Conservation (phyloP, 352 stramenopile species). For the Phytopythium ostracodes region DNA sequence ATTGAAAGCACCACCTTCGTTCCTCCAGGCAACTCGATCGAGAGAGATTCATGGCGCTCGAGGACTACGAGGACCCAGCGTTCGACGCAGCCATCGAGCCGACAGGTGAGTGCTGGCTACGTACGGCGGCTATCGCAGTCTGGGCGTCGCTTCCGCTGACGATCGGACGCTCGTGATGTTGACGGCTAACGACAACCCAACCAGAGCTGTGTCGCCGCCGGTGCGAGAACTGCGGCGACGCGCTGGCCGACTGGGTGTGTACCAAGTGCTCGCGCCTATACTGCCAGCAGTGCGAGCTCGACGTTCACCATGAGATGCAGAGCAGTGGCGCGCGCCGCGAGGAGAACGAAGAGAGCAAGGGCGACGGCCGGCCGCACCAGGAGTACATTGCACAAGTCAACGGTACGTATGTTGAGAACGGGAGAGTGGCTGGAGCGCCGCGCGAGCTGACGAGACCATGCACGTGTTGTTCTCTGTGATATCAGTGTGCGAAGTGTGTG, state of each 20-base stretch:
- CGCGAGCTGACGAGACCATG: not conserved
- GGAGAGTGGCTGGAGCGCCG: not conserved
- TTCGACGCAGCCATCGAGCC: constrained; percentile 32
- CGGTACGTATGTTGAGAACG: constrained; percentile 13
- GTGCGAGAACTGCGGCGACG: constrained; percentile 33
- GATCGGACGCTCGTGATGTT: no score
- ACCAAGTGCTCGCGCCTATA: constrained; percentile 37
- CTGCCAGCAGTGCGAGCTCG: constrained; percentile 40
- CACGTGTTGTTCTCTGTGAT: no score
- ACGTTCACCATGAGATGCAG: constrained; percentile 34
- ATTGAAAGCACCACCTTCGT: not conserved
- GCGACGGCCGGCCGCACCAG: constrained; percentile 41
- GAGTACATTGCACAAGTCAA: constrained; percentile 43
- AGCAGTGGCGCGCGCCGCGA: constrained; percentile 8
- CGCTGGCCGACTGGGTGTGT: constrained; percentile 42
- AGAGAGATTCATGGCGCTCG: constrained; percentile 14
- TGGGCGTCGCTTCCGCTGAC: no score
- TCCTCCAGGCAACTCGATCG: not conserved
- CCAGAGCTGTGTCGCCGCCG: constrained; percentile 42
- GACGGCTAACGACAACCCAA: no score
- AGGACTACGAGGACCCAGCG: constrained; percentile 30
- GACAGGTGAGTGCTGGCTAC: constrained; percentile 13
- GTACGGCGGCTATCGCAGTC: no score
- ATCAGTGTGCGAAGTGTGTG: constrained; percentile 62
- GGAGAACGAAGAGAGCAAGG: constrained; percentile 40